Evolutionary conservation across 2,329 filamentous ascomycete species (phyloP), one percentile per base, ranked within the genome.

Genomic region (Teratosphaeria gauchensis): DNA sequence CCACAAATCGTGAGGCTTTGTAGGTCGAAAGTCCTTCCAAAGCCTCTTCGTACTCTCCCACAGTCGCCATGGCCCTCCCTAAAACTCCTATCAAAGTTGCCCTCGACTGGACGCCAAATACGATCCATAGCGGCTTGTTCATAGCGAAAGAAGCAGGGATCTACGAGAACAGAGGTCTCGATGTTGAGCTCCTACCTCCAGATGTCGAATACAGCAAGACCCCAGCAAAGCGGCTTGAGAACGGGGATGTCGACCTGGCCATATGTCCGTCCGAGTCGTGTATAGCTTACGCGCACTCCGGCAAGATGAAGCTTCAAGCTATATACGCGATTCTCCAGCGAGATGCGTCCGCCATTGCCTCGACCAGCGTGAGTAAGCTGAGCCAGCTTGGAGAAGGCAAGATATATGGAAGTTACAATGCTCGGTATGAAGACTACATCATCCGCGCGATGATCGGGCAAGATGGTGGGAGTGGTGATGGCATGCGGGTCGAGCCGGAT

Each of bases 51-150:
- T 16, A n/a, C 19, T n/a, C n/a, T 48, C 9, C 9, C n/a, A 21
- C 42, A 48, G 19, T 21, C 42, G 30, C 32, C 33, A 65, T 64
- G 62, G 56, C 64, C 14, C 51, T 32, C 2, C 46, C 56, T 2
- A 55, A 53, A 4, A 66, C 62, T 3, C 60, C 56, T 28, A 57
- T 71, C 56, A 67, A 63, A 28, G 60, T 71, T 51, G 69, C 69
- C 24, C 66, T 71, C 1, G 69, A 71, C 60, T 71, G 69, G 69
- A 71, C 68, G 6, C 69, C 69, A 14, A 71, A 71, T 63, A 70
- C 69, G 1, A 66, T 71, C 51, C 69, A 71, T 63, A 67, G 64
- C 32, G 69, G 69, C 53, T 63, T 71, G 4, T 70, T 63, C 58
- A 30, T 69, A 35, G 69, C 69, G 5, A 51, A 62, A 52, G 57